Base-by-base conservation (phyloP, 306 rosid genomes). In the Lathyrus sativus region DNA sequence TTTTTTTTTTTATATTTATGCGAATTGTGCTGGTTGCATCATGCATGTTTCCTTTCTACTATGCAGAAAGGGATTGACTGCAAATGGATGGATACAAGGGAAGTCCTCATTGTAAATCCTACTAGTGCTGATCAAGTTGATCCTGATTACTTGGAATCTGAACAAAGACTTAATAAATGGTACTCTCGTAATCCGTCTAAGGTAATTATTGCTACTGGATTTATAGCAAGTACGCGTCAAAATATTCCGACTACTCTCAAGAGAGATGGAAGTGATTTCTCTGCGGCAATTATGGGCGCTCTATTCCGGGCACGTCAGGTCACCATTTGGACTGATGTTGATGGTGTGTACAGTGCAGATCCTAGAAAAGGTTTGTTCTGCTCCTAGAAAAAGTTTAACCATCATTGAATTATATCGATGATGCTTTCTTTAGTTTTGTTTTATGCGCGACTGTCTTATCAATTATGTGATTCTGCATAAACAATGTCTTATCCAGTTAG, bases 221-320 rank as follows among this genome's bases (percentile, higher is more conserved):
- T 91, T 81, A 89, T 91, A 81, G 98, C 97, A 46, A 87, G 97
- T 72, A 91, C 97, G 7, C 86, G 74, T 35, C 78, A 85, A 79
- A 82, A 82, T 65, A 87, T 92, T 76, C 98, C 98, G 6, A 87
- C 96, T 70, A 89, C 96, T 54, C 79, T 92, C 84, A 89, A 93
- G 91, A 86, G 99, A 85, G 99, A 93, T 79, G 99, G 99, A 66
- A 93, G 99, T 80, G 99, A 93, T 76, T 93, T 93, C 75, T 93
- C 99, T 2, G 97, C 99, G 51, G 99, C 99, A 89, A 89, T 92
- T 75, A 67, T 92, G 98, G 95, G 89, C 50, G 83, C 95, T 29
- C 71, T 92, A 7, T 72, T 88, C 39, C 78, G 69, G 71, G 96
- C 97, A 12, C 63, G 90, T 63, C 91, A 87, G 77, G 95, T 90